Evolutionary conservation across 139 green algal species (phyloP).

Genomic region (Dunaliella sp.): DNA sequence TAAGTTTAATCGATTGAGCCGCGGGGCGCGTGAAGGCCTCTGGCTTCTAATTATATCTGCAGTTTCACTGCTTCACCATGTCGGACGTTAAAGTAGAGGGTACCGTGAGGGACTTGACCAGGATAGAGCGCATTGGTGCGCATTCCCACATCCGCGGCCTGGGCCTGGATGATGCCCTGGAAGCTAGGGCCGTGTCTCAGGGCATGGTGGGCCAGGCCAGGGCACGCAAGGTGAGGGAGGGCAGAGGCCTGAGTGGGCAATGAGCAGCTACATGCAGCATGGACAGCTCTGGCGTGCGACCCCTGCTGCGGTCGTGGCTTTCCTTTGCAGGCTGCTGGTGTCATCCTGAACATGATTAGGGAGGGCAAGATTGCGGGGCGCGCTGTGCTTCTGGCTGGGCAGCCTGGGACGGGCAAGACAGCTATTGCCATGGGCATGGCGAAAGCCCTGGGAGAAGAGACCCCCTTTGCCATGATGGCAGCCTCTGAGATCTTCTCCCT

Average conservation of each 20-base stretch:
- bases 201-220: constrained; percentile 94
- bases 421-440: constrained; percentile 97
- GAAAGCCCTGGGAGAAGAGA: constrained; percentile 94
- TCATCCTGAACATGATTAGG: constrained; percentile 96
- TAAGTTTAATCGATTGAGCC: not conserved
- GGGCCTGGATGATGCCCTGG: constrained; percentile 91
- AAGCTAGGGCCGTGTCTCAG: constrained; percentile 88
- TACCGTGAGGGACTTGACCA: constrained; percentile 87
- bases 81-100: constrained; percentile 72
- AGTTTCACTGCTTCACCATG: too few species aligned
- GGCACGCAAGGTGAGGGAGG: constrained; percentile 87
- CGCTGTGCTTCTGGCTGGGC: constrained; percentile 91
- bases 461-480: constrained; percentile 97
- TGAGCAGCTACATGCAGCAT: too few species aligned
- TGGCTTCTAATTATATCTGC: too few species aligned
- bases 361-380: constrained; percentile 95
- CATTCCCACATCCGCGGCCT: constrained; percentile 98
- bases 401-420: constrained; percentile 96
- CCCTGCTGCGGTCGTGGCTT: too few species aligned
- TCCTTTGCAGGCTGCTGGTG: constrained; percentile 77
- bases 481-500: constrained; percentile 96
- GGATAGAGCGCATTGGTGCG: constrained; percentile 95
- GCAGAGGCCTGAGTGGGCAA: too few species aligned
- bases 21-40: too few species aligned
- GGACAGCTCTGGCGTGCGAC: not conserved